Evolutionary conservation across 1,284 basidiomycete species (phyloP), one percentile per base, ranked within the genome.

Genomic region (Prillingera fragicola): DNA sequence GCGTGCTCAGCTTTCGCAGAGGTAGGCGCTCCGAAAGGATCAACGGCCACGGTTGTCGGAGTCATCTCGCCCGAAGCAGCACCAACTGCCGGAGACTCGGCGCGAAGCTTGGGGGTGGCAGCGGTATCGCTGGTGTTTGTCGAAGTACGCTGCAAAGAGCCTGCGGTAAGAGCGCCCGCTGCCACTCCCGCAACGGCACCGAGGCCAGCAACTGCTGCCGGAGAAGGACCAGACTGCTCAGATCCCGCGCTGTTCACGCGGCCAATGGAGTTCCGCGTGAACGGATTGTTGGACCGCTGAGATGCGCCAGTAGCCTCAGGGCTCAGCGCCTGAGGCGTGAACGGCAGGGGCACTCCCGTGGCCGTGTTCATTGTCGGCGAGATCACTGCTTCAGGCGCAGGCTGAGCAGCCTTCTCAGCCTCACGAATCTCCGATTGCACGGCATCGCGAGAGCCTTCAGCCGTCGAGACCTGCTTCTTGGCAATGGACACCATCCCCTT

Each of bases 401-500:
- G 75, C 52, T 77, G 75, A 14, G 53, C 50, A 33, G 60, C 59
- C 19, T 62, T 45, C 28, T 76, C 75, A 6, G 76, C 71, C 18
- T 74, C 69, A 8, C 72, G 38, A 7, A 84, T 70, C 57, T 94
- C 89, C 60, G 80, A 80, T 55, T 84, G 80, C 2, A 77, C 75
- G 60, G 81, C 84, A 12, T 78, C 80, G 43, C 79, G 80, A 55
- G 90, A 85, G 0, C 77, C 74, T 69, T 97, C 92, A 38, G 87
- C 85, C 0, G 85, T 82, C 13, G 79, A 80, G 18, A 98, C 75
- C 73, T 98, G 95, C 72, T 98, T 98, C 75, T 85, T 85, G 8
- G 87, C 85, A 65, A 98, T 95, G 4, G 91, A 90, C 13, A 92
- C 77, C 45, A 95, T 76, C 12, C 94, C 95, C 70, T 91, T 95